phyloP scores from a whole-genome alignment of 306 rosid species.

The Rosa lucieae region DNA sequence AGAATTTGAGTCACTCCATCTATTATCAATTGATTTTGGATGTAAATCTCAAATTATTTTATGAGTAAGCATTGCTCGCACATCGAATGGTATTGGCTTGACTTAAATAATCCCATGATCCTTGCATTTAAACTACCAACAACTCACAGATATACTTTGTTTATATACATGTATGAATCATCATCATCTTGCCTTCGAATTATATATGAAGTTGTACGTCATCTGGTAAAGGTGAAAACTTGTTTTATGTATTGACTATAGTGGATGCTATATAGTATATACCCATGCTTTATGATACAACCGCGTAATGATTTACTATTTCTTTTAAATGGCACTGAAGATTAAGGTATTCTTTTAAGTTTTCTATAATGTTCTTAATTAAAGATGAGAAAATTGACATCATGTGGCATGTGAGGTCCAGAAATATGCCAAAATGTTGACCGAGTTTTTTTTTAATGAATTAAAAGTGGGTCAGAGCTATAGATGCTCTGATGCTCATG shows the following conservation, averaged over 20 bases:
- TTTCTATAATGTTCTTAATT: no score
- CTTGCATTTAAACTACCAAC: slow-evolving; percentile 36
- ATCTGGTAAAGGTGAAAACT: not conserved
- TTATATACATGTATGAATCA: not conserved
- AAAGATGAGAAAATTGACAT: not conserved
- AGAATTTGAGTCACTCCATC: no score
- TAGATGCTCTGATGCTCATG: not conserved
- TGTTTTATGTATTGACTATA: not conserved
- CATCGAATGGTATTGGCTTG: no score
- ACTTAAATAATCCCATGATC: slow-evolving; percentile 22
- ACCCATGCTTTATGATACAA: not conserved
- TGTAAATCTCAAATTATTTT: no score
- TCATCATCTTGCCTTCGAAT: not conserved
- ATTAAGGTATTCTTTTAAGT: no score
- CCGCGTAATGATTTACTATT: not conserved
- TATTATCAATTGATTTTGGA: no score
- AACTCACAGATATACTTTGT: no score
- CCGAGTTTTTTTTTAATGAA: no score
- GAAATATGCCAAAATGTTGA: not conserved
- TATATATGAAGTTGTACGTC: no score
- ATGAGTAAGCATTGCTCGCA: no score
- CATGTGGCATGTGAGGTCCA: not conserved
- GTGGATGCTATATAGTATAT: not conserved
- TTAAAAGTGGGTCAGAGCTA: not conserved
- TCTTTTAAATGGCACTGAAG: no score